These are phyloP conservation scores for Candida michaelii DNA, from an alignment of 805 yeast species.

Conservation along the genomic window DNA sequence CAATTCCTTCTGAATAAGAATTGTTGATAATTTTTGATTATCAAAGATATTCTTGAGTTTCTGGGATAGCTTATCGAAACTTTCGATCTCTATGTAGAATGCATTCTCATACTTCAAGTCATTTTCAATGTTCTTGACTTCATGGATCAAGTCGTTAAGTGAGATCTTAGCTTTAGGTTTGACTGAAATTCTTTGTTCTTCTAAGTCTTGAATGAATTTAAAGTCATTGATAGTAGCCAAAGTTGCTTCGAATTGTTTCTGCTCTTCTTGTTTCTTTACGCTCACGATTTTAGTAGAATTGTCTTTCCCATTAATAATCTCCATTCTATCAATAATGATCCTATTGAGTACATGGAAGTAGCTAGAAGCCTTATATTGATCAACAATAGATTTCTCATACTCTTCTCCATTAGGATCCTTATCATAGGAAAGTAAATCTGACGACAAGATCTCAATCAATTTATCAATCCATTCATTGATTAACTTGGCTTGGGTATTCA, in stretches of 20 bases:
- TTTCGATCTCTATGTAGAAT: slow-evolving; percentile 18
- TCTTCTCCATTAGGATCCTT: slow-evolving; percentile 68
- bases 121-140: slow-evolving; percentile 26
- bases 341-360: slow-evolving; percentile 51
- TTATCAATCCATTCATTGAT: slow-evolving; percentile 54
- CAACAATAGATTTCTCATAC: slow-evolving; percentile 69
- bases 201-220: slow-evolving; percentile 24
- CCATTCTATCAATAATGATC: slow-evolving; percentile 38
- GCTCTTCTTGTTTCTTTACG: slow-evolving; percentile 20
- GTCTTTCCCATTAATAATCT: slow-evolving; percentile 38
- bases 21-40: slow-evolving; percentile 43
- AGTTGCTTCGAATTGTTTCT: slow-evolving; percentile 22
- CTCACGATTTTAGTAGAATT: slow-evolving; percentile 19
- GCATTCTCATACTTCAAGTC: slow-evolving; percentile 24
- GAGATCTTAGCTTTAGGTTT: slow-evolving; percentile 32
- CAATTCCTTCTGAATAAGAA: slow-evolving; percentile 45
- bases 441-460: slow-evolving; percentile 42
- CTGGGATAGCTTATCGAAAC: slow-evolving; percentile 21
- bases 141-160: slow-evolving; percentile 32
- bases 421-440: slow-evolving; percentile 50
- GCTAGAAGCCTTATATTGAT: slow-evolving; percentile 69
- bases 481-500: slow-evolving; percentile 52
- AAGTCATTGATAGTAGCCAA: slow-evolving; percentile 26
- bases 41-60: slow-evolving; percentile 35
- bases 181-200: slow-evolving; percentile 22